A percentile compares a stretch with the other conserved stretches of the same genome.
phyloP scores from a whole-genome alignment of 2,329 filamentous ascomycete species.

The Aschersonia sp. region DNA sequence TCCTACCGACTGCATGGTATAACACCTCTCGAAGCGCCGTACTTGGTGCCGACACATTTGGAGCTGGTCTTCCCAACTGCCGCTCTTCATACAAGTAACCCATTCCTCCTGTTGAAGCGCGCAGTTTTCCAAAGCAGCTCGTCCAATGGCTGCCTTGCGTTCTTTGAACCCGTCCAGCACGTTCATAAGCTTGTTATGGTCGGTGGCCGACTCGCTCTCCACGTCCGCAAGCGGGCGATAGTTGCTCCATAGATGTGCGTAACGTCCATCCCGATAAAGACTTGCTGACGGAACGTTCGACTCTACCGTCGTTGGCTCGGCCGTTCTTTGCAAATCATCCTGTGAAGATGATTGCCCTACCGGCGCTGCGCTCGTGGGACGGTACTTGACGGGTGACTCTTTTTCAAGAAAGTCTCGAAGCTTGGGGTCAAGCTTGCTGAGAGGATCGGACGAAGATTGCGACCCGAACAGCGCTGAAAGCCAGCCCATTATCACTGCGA shows the following conservation, averaged over 20 bases:
- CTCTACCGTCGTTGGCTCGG: conserved; percentile 6
- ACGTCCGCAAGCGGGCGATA: conserved; percentile 63
- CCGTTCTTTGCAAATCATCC: conserved; percentile 5
- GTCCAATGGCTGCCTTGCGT: conserved; percentile 62
- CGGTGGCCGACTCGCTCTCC: conserved; percentile 53
- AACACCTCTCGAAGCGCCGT: conserved; percentile 70
- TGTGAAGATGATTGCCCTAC: conserved; percentile 5
- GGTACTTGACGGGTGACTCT: conserved; percentile 64
- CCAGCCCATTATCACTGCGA: conserved; percentile 37
- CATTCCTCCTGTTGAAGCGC: conserved; percentile 73
- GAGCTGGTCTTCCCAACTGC: conserved; percentile 51
- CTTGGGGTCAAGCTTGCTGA: conserved; percentile 65
- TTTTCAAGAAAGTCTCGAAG: conserved; percentile 74
- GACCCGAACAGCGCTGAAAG: conserved; percentile 38
- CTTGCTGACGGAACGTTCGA: conserved; percentile 31
- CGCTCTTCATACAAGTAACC: conserved; percentile 66
- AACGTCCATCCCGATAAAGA: conserved; percentile 45
- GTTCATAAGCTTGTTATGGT: conserved; percentile 67
- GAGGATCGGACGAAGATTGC: conserved; percentile 36
- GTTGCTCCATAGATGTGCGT: conserved; percentile 82
- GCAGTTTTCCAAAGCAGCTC: conserved; percentile 85
- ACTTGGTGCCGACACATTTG: conserved; percentile 75
- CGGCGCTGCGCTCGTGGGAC: conserved; percentile 9
- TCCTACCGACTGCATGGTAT: conserved; percentile 68
- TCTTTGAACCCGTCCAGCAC: conserved; percentile 77